Evolutionary conservation across 768 basidiomycete genomes (phyloP).

Genomic region (Calocera viscosa): DNA sequence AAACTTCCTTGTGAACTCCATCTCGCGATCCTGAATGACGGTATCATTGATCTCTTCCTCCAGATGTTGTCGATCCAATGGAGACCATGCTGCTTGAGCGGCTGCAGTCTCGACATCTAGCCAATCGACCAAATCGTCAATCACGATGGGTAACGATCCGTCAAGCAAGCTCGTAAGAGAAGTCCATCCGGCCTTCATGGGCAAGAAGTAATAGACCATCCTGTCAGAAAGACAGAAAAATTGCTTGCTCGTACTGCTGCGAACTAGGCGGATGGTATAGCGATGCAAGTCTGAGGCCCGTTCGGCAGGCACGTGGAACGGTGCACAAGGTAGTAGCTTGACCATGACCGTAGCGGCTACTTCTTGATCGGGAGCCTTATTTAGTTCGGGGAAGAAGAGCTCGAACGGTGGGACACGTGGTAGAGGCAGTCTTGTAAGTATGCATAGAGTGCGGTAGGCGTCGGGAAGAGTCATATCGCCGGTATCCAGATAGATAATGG

Average conservation of each 20-base stretch:
- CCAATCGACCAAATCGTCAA: constrained; percentile 51
- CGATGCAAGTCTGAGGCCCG: constrained; percentile 39
- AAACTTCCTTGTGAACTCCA: constrained; percentile 66
- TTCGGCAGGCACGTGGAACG: constrained; percentile 38
- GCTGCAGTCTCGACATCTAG: constrained; percentile 42
- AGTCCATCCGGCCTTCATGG: constrained; percentile 30
- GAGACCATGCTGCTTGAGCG: constrained; percentile 37
- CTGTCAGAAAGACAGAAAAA: constrained; percentile 42
- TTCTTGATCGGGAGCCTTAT: not conserved
- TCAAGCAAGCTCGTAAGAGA: constrained; percentile 13
- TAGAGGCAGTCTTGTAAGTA: constrained; percentile 56
- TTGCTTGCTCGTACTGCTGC: constrained; percentile 55
- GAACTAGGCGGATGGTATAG: constrained; percentile 54
- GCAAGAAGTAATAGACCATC: constrained; percentile 56
- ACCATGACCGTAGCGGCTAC: constrained; percentile 34
- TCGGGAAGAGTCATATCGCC: constrained; percentile 24
- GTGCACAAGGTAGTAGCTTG: constrained; percentile 33
- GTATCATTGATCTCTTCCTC: constrained; percentile 45
- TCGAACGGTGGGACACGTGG: constrained; percentile 45
- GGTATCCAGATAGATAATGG: constrained; percentile 35
- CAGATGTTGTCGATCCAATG: constrained; percentile 34
- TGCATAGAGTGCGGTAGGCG: constrained; percentile 44
- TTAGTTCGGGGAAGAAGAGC: constrained; percentile 39
- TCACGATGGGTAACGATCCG: constrained; percentile 26
- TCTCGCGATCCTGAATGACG: constrained; percentile 60